Base-by-base conservation (phyloP, 305 asterid species). In the Vinca major region DNA sequence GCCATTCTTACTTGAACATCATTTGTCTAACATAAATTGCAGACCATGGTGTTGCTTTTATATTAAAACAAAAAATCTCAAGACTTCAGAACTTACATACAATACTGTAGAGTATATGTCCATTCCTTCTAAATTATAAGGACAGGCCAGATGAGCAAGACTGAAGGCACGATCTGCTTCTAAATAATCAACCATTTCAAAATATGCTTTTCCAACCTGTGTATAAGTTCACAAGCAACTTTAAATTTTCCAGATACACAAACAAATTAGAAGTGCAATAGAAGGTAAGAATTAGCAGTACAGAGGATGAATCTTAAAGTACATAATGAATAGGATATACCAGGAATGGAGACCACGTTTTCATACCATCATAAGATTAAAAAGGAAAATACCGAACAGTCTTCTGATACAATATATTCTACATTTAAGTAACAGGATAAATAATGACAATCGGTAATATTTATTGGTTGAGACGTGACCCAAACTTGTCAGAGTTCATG, bases 131-230 rank as follows among this genome's bases (percentile, higher is more conserved):
- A 89, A 80, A 80, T 86, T 86, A 78, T 87, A 86, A 67, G 96
- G 96, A 71, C 84, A 85, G 65, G 88, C 91, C 73, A 77, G 78
- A 75, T 96, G 95, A 54, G 97, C 96, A 78, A 78, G 89, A 78
- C 80, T 83, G 83, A 91, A 93, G 73, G 96, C 89, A 71, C 86
- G 94, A 68, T 87, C 96, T 72, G 97, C 97, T 87, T 93, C 96
- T 74, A 82, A 84, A 81, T 93, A 87, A 83, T 90, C 95, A 79
- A 93, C 97, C 95, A 78, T 78, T 87, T 90, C 97, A 73, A 89
- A 89, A 75, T 84, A 80, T 40, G 95, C 91, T 83, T 88, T 91
- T 72, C 99, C 99, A 62, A 89, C 92, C 96, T 92, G 89, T 62
- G 50, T 64, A 78, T 61, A 65, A 69, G 69, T 67, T 74, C 84